Base-by-base conservation (phyloP, 331 rosid genomes). In the Dryas integrifolia region DNA sequence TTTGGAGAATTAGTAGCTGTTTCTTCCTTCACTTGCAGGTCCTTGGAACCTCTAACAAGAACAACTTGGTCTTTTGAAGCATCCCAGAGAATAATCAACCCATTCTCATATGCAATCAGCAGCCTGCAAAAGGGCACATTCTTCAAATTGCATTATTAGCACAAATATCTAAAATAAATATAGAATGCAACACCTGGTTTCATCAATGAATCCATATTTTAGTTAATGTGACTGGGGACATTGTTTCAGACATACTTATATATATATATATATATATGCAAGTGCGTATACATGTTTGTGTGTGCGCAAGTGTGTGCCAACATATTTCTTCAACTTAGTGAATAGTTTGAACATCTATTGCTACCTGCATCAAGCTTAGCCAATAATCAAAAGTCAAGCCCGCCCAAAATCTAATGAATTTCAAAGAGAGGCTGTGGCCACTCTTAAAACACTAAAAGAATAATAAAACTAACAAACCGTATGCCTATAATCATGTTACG, bases 81-180 rank as follows among this genome's bases (percentile, higher is more conserved):
- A 87, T 92, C 97, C 98, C 98, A 92, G 35, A 92, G 89, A 76
- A 87, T 74, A 38, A 92, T 79, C 77, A 90, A 56, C 7, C 97
- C 97, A 82, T 87, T 92, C 84, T 87, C 97, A 81, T 85, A 92
- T 38, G 87, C 96, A 67, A 92, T 84, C 79, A 90, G 81, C 80
- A 92, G 65, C 81, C 98, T 92, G 85, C 79, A 85, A 82, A 83
- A 83, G 67, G 74, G 74, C 70, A 5, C 26, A 68, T 81, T 78
- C 52, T 65, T 58, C 10, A 40, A 60, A 60, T 39, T 48, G 13
- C 16, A 4, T 13, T 16, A 47, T 10, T 3, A 15, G 45, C 21
- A 45, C 16, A 10, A 24, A 58, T 14, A 30, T 45, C 30, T 4
- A 14, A 57, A 11, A 11, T 30, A 35, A 9, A 26, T 8, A 46